Conservation (phyloP, 208 protist genomes). For the Zelonia costaricensis region DNA sequence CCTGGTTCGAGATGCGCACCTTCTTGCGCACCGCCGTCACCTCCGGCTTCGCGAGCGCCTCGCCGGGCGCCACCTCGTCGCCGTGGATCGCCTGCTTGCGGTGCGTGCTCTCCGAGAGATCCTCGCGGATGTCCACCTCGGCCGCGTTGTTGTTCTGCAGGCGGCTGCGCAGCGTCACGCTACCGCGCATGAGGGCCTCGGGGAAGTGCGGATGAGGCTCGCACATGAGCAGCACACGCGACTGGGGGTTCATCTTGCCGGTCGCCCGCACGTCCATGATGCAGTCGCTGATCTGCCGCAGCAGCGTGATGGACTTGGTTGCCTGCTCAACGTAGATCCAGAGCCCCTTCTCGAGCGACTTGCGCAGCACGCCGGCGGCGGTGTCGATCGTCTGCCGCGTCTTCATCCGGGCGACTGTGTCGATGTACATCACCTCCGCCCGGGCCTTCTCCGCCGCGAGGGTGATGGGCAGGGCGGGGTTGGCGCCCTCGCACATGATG, state of each 20-base stretch:
- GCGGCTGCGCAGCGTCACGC: constrained; percentile 79
- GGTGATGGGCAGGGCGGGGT: constrained; percentile 80
- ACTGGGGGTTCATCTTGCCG: constrained; percentile 51
- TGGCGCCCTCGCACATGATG: constrained; percentile 87
- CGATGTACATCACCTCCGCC: constrained; percentile 88
- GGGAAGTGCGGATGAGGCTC: constrained; percentile 91
- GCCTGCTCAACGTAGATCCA: constrained; percentile 92
- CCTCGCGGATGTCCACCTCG: constrained; percentile 66
- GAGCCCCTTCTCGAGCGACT: constrained; percentile 83
- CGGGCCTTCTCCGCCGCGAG: constrained; percentile 63
- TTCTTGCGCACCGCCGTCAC: constrained; percentile 52
- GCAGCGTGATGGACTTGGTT: constrained; percentile 89
- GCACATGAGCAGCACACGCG: constrained; percentile 89
- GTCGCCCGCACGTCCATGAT: constrained; percentile 54
- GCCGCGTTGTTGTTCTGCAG: constrained; percentile 60
- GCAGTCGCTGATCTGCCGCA: constrained; percentile 76
- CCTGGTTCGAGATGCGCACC: constrained; percentile 86
- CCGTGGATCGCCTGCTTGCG: constrained; percentile 55
- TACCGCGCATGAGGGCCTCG: constrained; percentile 69
- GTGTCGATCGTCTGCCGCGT: constrained; percentile 80
- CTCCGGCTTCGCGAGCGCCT: constrained; percentile 42
- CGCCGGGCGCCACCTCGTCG: constrained; percentile 28
- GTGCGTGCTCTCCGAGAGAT: constrained; percentile 60
- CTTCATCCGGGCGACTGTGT: constrained; percentile 86
- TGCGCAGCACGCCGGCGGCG: constrained; percentile 65